Evolutionary conservation across 1,284 basidiomycete genomes (phyloP).

Genomic region (Boletellus dicymbophilus): DNA sequence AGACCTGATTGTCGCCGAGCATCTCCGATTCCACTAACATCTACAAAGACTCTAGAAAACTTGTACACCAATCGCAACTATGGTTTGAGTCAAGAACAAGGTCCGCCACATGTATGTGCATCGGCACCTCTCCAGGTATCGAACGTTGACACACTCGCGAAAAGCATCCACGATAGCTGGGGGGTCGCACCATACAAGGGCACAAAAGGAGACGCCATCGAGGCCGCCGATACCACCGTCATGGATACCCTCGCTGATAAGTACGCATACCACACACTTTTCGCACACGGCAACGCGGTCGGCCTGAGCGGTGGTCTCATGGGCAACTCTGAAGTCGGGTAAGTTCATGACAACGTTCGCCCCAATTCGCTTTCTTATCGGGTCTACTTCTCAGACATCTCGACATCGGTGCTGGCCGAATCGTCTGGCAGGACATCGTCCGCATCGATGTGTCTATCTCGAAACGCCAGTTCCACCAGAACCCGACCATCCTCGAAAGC

Average conservation of each 20-base stretch:
- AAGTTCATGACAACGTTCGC: constrained; percentile 32
- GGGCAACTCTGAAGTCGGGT: constrained; percentile 97
- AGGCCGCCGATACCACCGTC: constrained; percentile 77
- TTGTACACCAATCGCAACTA: too few species aligned
- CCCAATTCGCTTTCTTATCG: too few species aligned
- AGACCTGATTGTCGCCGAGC: too few species aligned
- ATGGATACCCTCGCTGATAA: constrained; percentile 86
- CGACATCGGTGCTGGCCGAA: constrained; percentile 89
- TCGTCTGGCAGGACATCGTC: constrained; percentile 96
- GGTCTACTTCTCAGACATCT: constrained; percentile 67
- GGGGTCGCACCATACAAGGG: constrained; percentile 70
- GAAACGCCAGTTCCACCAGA: constrained; percentile 84
- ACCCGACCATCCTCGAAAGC: constrained; percentile 68
- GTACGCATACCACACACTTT: constrained; percentile 70
- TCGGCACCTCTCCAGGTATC: too few species aligned
- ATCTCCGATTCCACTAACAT: too few species aligned
- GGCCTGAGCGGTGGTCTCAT: constrained; percentile 90
- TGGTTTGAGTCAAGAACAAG: constrained; percentile 75
- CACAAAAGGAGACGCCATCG: constrained; percentile 85
- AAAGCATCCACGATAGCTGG: constrained; percentile 93
- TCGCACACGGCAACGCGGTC: constrained; percentile 85
- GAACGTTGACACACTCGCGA: too few species aligned
- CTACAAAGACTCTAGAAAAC: too few species aligned
- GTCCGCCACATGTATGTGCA: constrained; percentile 87
- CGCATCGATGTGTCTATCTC: constrained; percentile 89